A percentile compares a stretch with the other conserved stretches of the same genome.
phyloP scores from a whole-genome alignment of 306 rosid species.

The Biancaea sappan region DNA sequence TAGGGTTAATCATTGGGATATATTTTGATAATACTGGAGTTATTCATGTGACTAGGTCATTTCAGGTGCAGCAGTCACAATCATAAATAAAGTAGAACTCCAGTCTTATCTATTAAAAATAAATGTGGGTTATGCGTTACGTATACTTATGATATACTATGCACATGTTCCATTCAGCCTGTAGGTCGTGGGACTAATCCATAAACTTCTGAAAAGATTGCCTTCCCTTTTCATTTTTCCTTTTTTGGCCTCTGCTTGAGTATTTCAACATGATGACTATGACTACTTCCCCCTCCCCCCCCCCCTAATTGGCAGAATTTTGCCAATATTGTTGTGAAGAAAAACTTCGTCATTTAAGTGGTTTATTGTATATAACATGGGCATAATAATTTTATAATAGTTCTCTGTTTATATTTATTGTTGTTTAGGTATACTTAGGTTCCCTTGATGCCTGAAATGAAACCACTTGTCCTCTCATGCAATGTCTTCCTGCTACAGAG shows the following conservation, averaged over 20 bases:
- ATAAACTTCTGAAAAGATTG: constrained; percentile 9
- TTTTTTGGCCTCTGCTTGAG: constrained; percentile 9
- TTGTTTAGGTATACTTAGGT: constrained; percentile 29
- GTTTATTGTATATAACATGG: constrained; percentile 4
- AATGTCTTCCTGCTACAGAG: constrained; percentile 65
- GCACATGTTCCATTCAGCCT: constrained; percentile 28
- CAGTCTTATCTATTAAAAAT: background rate
- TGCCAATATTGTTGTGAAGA: constrained; percentile 16
- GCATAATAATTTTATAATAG: constrained; percentile 3
- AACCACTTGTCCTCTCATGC: constrained; percentile 38
- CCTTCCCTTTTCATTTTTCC: background rate
- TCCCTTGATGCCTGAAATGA: constrained; percentile 32
- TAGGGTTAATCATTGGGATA: constrained; percentile 22
- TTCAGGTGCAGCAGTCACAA: too few relatives aligned
- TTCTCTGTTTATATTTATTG: constrained; percentile 32
- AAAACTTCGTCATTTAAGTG: constrained; percentile 11
- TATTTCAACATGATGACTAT: constrained; percentile 26
- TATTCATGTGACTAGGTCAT: constrained; percentile 7
- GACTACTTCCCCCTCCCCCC: constrained; percentile 12
- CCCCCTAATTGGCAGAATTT: constrained; percentile 17
- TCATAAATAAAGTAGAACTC: background rate
- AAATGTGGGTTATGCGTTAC: background rate
- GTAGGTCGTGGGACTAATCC: constrained; percentile 4
- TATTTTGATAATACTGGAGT: constrained; percentile 24
- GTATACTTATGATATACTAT: constrained; percentile 1